Percentiles rank a stretch among this genome's conserved stretches.
Conservation (phyloP, 2,329 filamentous ascomycete genomes). For the Cadophora luteo-olivacea region DNA sequence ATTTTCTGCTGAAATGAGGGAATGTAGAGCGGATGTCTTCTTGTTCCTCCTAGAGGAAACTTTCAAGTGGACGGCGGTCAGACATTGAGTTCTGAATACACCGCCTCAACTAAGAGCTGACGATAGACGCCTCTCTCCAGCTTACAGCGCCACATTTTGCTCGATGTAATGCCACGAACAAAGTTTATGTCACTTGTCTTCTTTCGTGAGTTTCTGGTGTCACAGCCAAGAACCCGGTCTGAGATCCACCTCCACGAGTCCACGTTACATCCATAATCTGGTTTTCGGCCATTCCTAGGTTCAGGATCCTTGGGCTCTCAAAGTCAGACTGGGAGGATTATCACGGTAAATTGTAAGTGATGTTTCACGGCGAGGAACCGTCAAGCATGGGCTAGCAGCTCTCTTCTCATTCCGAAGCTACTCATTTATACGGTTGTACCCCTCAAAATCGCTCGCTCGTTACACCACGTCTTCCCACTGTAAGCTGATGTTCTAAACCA, state of each 20-base stretch:
- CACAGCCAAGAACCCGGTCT: neutral
- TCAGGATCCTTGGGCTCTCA: no score
- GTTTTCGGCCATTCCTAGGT: no score
- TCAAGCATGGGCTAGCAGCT: no score
- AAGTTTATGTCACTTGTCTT: no score
- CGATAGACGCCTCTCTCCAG: neutral
- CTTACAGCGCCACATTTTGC: neutral
- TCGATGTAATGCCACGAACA: no score
- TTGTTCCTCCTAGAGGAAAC: neutral
- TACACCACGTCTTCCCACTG: neutral
- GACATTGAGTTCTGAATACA: neutral
- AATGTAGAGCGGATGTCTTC: no score
- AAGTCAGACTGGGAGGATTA: neutral
- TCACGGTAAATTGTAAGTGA: neutral
- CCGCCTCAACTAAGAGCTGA: neutral
- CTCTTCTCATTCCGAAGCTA: no score
- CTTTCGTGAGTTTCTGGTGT: no score
- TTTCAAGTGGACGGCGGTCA: neutral
- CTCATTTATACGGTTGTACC: no score
- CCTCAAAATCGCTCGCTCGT: no score
- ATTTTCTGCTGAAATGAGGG: neutral
- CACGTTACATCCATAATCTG: neutral
- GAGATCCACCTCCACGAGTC: neutral
- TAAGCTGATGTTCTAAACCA: neutral
- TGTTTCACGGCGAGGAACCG: no score